A percentile compares a stretch with the other conserved stretches of the same genome.
Conservation (phyloP, 2,329 filamentous ascomycete species). For the Zelopaecilomyces penicillatus region DNA sequence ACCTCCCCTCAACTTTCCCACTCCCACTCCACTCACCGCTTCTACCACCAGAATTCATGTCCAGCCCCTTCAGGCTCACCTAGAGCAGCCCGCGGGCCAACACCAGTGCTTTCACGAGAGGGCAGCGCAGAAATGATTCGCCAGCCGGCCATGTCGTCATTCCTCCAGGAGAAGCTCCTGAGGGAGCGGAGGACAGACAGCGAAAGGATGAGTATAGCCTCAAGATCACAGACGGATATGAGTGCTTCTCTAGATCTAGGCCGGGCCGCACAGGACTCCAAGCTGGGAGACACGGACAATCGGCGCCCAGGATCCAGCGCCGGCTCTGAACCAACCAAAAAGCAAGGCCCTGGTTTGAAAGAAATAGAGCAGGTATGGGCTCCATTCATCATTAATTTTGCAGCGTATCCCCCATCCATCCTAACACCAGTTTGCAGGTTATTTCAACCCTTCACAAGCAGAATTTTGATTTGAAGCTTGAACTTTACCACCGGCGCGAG, state of each 20-base stretch:
- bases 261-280: constrained; percentile 30
- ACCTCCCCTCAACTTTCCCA: constrained; percentile 26
- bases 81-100: constrained; percentile 30
- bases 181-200: constrained; percentile 42
- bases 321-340: constrained; percentile 31
- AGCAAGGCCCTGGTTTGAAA: constrained; percentile 52
- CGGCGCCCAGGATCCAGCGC: constrained; percentile 36
- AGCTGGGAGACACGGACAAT: constrained; percentile 23
- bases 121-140: constrained; percentile 32
- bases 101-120: constrained; percentile 35
- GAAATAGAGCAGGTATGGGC: constrained; percentile 55
- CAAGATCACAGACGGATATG: constrained; percentile 29
- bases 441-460: constrained; percentile 63
- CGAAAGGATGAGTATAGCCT: constrained; percentile 29
- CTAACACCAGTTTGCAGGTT: constrained; percentile 32
- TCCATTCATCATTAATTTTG: not conserved
- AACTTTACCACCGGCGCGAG: constrained; percentile 61
- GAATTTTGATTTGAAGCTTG: constrained; percentile 69
- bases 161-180: constrained; percentile 48
- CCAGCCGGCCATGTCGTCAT: constrained; percentile 37
- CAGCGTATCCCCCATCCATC: no score
- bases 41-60: constrained; percentile 30
- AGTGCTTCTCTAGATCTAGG: constrained; percentile 30
- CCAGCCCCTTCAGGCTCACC: constrained; percentile 25
- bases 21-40: constrained; percentile 29